Evolutionary conservation across 495 filamentous ascomycete species (phyloP).

Genomic region (Aeminium ludgeri): DNA sequence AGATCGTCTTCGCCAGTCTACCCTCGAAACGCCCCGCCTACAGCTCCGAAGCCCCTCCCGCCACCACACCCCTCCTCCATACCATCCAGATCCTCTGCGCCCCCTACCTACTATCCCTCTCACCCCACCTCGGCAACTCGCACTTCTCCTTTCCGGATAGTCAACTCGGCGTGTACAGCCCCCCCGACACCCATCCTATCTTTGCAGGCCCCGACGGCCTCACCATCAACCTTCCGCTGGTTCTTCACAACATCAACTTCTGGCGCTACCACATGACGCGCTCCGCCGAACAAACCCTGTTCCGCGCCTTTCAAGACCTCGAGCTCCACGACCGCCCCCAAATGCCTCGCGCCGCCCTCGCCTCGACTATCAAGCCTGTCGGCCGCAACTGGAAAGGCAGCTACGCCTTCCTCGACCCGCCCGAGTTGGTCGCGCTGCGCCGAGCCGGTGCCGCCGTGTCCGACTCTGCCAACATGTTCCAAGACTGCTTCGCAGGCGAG

Average conservation of each 20-base stretch:
- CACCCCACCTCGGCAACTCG: not conserved
- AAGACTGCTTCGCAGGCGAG: conserved; percentile 13
- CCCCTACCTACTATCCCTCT: conserved; percentile 16
- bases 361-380: conserved; percentile 3
- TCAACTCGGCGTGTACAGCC: conserved; percentile 20
- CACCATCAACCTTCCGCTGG: conserved; percentile 20
- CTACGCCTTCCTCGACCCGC: conserved; percentile 19
- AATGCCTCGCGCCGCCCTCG: conserved; percentile 11
- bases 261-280: conserved; percentile 24
- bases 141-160: conserved; percentile 15
- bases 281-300: conserved; percentile 12
- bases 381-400: conserved; percentile 24
- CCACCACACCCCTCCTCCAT: conserved; percentile 7
- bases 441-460: not conserved
- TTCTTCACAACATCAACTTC: conserved; percentile 24
- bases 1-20: not conserved
- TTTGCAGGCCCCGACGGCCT: conserved; percentile 15
- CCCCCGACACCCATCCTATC: conserved; percentile 10
- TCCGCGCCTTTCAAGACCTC: conserved; percentile 11
- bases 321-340: conserved; percentile 10
- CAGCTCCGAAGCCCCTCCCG: too few species aligned
- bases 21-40: not conserved
- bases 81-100: conserved; percentile 19
- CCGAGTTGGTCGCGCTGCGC: conserved; percentile 10
- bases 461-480: conserved; percentile 2